Evolutionary conservation across 2,329 filamentous ascomycete species (phyloP).

Genomic region (Xylaria sp.): DNA sequence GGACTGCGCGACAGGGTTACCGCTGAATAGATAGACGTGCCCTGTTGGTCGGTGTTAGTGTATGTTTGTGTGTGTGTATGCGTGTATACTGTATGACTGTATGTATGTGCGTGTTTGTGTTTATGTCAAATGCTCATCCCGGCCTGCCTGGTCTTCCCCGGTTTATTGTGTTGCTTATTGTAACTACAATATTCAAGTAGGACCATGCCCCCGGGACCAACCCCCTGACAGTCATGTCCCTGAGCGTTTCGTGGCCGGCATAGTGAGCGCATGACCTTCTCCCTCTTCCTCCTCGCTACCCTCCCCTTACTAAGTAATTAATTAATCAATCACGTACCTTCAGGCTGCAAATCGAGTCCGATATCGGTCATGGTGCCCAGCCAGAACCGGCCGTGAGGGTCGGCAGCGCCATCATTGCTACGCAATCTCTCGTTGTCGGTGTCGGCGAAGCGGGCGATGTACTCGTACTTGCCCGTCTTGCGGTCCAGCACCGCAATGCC

Average conservation of each 20-base stretch:
- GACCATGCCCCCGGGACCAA: background rate
- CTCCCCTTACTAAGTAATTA: background rate
- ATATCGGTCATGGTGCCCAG: constrained; percentile 87
- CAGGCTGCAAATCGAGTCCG: constrained; percentile 65
- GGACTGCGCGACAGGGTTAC: constrained; percentile 65
- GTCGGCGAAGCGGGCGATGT: constrained; percentile 62
- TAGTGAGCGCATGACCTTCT: constrained; percentile 35
- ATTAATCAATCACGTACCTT: constrained; percentile 57
- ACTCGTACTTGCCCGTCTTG: constrained; percentile 63
- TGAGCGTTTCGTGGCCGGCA: background rate
- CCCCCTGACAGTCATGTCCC: background rate
- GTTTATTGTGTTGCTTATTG: background rate
- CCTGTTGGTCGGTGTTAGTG: constrained; percentile 59
- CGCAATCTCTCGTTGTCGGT: constrained; percentile 65
- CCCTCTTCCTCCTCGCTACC: background rate
- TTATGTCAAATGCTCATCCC: background rate
- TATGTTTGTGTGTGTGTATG: background rate
- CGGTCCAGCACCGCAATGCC: constrained; percentile 84
- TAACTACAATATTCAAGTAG: background rate
- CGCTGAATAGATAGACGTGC: constrained; percentile 77
- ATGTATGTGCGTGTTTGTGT: background rate
- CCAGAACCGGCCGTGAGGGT: constrained; percentile 85
- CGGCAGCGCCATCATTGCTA: constrained; percentile 85
- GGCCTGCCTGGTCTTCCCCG: background rate
- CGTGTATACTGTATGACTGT: constrained; percentile 1